Base-by-base conservation (phyloP, 495 filamentous ascomycete genomes). In the Penicillium silybi region DNA sequence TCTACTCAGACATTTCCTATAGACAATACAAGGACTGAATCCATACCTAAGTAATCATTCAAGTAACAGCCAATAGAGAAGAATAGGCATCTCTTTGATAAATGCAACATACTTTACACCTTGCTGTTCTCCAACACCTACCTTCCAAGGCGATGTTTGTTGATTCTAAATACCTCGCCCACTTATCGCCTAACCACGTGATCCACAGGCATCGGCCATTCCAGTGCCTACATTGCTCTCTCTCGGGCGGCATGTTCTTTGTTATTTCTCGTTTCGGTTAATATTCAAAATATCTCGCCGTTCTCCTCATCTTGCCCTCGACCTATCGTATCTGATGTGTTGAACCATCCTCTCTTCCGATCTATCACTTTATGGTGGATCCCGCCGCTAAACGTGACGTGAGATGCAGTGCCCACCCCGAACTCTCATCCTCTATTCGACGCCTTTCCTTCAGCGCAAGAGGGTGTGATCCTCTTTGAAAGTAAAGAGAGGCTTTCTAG, bases 301-400 rank as follows among this genome's bases (percentile, higher is more conserved):
- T 15, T 11, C 29, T 13, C 29, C 29, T 32, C 9, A 13, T 32
- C 29, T 15, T 32, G 10, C 13, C 29, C 29, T 32, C 29, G 29
- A 32, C 29, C 29, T 32, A 11, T 32, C 29, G 29, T 4, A 32
- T 41, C 34, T 45, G 52, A 50, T 54, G 32, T 29, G 45, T 49
- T 26, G 32, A 37, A 19, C 25, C 47, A 29, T 11, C 41, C 39
- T 46, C 25, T 46, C 53, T 41, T 43, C 43, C 41, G 45, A 55
- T 50, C 51, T 50, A 61, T 58, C 51, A 45, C 38, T 52, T 40
- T 38, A 4, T 11, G 41, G 59, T 58, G 59, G 59, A 55, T 52
- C 59, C 44, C 37, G 41, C 38, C 27, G 39, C 41, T 40, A 38
- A 42, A 50, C 54, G 51, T 61, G 54, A 61, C 58, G 59, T 62